A percentile compares a stretch with the other conserved stretches of the same genome.
phyloP scores from a whole-genome alignment of 176 grass and related monocot genomes.

The Poa pratensis region DNA sequence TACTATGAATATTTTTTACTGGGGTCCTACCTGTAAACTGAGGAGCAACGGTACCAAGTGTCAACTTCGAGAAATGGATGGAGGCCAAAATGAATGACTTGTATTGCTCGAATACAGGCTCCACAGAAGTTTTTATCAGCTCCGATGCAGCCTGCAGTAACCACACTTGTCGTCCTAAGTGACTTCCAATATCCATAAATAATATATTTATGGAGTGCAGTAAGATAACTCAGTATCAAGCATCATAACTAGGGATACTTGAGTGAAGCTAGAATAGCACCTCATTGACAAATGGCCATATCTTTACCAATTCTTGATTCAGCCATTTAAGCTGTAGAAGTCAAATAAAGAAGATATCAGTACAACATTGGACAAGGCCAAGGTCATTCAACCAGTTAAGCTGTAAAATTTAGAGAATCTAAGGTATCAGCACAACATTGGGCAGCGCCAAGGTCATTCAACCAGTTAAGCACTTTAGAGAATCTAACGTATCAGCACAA shows the following conservation, averaged over 20 bases:
- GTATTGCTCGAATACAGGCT: conserved; percentile 97
- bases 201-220: conserved; percentile 39
- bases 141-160: conserved; percentile 90
- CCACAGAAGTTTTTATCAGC: conserved; percentile 87
- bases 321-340: conserved; percentile 88
- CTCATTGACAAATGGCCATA: conserved; percentile 94
- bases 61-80: conserved; percentile 92
- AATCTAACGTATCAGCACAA: conserved; percentile 41
- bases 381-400: conserved; percentile 76
- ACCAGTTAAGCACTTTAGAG: conserved; percentile 64
- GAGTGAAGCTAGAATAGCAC: conserved; percentile 45
- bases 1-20: background rate
- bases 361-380: no score
- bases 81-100: conserved; percentile 86
- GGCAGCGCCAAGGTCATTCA: conserved; percentile 42
- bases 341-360: conserved; percentile 47
- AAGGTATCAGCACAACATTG: conserved; percentile 48
- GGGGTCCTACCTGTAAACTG: conserved; percentile 83
- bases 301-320: conserved; percentile 79
- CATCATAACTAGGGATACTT: conserved; percentile 29
- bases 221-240: conserved; percentile 35
- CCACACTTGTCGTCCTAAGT: conserved; percentile 30
- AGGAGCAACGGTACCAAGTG: conserved; percentile 97
- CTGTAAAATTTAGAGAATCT: conserved; percentile 31
- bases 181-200: conserved; percentile 35